Evolutionary conservation across 495 filamentous ascomycete species (phyloP), one percentile per base, ranked within the genome.

Genomic region (Neurospora sp.): DNA sequence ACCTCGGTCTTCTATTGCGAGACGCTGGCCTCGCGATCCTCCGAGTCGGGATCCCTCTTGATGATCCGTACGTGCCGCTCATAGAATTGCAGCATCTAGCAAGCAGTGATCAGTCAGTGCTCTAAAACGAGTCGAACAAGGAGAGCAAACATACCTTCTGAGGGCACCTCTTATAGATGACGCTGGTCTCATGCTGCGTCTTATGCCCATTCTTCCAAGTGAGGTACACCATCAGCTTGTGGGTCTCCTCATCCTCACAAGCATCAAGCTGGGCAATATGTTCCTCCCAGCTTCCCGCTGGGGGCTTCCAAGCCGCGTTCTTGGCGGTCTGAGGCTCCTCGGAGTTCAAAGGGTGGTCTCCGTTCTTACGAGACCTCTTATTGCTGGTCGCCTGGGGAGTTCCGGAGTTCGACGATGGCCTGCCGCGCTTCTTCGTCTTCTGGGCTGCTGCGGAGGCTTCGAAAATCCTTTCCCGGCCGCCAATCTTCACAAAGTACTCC

Each of bases 71-170:
- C 83, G 69, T 90, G 88, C 4, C 82, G 84, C 73, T 90, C 88
- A 75, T 90, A 90, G 71, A 89, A 90, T 70, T 83, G 84, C 0
- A 90, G 79, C 88, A 90, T 90, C 88, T 89, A 66, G 72, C 73
- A 1, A 77, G 71, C 72, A 3, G 46, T 42, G 70, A 16, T 35
- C 37, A 38, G 69, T 14, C 4, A 20, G n/a, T n/a, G n/a, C n/a
- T n/a, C n/a, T n/a, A n/a, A n/a, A n/a, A n/a, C n/a, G n/a, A n/a
- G n/a, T n/a, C n/a, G n/a, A n/a, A n/a, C n/a, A n/a, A 20, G 20
- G 4, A 20, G 20, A n/a, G 20, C 5, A n/a, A 31, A 80, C 78
- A 39, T 78, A 90, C 88, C 83, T 86, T 89, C 71, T 90, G 89
- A 0, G 89, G 89, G 72, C 88, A 90, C 27, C 87, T 82, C 39